Evolutionary conservation across 116 monocot genomes (phyloP).

Genomic region (Papilionanthe hybrid): DNA sequence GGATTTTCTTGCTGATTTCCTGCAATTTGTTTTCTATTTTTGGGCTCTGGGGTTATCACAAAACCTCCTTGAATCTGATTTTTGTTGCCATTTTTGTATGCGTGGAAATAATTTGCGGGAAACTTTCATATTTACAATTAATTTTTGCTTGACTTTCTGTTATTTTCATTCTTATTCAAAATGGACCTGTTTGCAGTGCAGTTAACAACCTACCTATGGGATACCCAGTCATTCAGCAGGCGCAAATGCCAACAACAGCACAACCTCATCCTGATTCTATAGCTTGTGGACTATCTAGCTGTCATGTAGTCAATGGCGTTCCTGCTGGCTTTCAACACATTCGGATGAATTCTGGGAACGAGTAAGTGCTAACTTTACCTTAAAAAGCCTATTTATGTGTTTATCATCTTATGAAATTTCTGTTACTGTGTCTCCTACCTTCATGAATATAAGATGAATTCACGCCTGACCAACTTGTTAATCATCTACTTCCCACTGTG

Average conservation of each 20-base stretch:
- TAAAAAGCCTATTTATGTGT: neutral
- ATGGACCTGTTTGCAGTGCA: conserved; percentile 75
- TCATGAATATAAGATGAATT: neutral
- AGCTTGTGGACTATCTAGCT: conserved; percentile 57
- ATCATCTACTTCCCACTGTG: neutral
- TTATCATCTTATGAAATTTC: neutral
- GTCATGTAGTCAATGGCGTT: conserved; percentile 97
- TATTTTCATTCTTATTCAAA: conserved; percentile 58
- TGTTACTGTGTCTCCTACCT: neutral
- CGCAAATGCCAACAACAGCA: conserved; percentile 55
- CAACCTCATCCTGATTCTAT: conserved; percentile 75
- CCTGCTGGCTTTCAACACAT: conserved; percentile 79
- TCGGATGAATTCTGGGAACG: conserved; percentile 58
- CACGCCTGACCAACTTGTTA: neutral
- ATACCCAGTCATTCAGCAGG: conserved; percentile 81
- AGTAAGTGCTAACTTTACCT: conserved; percentile 35
- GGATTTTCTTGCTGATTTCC: too few relatives aligned
- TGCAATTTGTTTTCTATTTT: too few relatives aligned
- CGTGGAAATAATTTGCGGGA: neutral
- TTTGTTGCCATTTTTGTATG: too few relatives aligned
- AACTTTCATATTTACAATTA: neutral
- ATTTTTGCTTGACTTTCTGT: neutral
- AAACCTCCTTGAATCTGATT: too few relatives aligned
- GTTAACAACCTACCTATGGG: conserved; percentile 97
- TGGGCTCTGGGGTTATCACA: too few relatives aligned